Conservation (phyloP, 2,329 filamentous ascomycete species). For the Fusarium humuli region DNA sequence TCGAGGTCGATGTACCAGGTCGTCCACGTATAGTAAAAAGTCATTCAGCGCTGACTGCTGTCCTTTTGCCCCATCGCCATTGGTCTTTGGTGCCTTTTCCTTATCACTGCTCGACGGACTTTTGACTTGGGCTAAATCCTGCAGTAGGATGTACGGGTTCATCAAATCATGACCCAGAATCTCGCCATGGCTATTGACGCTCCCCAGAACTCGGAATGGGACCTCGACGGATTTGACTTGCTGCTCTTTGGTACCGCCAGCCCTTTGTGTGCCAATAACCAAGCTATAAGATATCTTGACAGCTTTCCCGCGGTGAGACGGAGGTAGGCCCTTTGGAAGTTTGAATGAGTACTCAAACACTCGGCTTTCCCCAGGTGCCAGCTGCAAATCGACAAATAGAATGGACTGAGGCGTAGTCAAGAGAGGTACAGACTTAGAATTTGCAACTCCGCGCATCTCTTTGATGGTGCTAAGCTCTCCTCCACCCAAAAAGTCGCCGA, state of each 20-base stretch:
- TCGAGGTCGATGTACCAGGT: slow-evolving; percentile 72
- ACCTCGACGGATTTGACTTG: slow-evolving; percentile 92
- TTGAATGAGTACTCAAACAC: slow-evolving; percentile 89
- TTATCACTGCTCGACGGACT: slow-evolving; percentile 48
- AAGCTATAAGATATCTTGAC: slow-evolving; percentile 95
- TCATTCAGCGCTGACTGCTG: slow-evolving; percentile 66
- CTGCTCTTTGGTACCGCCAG: slow-evolving; percentile 80
- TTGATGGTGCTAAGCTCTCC: slow-evolving; percentile 92
- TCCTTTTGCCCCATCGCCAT: slow-evolving; percentile 46
- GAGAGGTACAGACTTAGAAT: slow-evolving; percentile 87
- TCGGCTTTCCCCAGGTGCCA: slow-evolving; percentile 88
- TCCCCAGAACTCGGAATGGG: slow-evolving; percentile 92
- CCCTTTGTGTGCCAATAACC: slow-evolving; percentile 89
- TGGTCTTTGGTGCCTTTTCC: slow-evolving; percentile 44
- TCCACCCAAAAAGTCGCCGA: slow-evolving; percentile 87
- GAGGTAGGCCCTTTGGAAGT: slow-evolving; percentile 88
- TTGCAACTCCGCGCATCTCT: slow-evolving; percentile 91
- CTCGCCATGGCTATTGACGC: slow-evolving; percentile 89
- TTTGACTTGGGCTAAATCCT: slow-evolving; percentile 80
- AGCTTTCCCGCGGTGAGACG: slow-evolving; percentile 88
- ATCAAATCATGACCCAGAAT: slow-evolving; percentile 94
- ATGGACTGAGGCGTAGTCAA: slow-evolving; percentile 97
- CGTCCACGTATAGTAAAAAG: slow-evolving; percentile 82
- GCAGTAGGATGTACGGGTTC: slow-evolving; percentile 89
- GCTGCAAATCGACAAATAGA: slow-evolving; percentile 90